Base-by-base conservation (phyloP, 441 rosid genomes). In the Geranium incanum region DNA sequence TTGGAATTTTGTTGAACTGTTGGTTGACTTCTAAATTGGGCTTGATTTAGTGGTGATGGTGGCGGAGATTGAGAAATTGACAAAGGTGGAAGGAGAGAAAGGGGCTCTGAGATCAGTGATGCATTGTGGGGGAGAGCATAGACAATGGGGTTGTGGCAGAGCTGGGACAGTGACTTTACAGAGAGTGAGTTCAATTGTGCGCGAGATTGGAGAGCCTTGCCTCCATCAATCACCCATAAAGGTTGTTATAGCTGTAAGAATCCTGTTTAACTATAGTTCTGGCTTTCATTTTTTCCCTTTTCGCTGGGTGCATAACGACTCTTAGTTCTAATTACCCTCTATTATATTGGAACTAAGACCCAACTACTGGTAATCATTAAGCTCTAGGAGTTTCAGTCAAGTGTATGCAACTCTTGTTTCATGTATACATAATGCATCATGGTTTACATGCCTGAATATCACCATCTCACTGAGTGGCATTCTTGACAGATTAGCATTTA, bases 131-230 rank as follows among this genome's bases (percentile, higher is more conserved):
- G 86, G 84, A 73, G 50, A 59, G 52, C 84, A 82, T 41, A 87
- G 82, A 82, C 88, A 85, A 84, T 89, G 98, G 93, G 79, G 81
- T 68, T 93, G 92, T 78, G 89, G 90, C 78, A 87, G 82, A 80
- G 77, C 84, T 0, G 81, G 86, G 63, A 71, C 88, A 0, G 84
- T 86, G 75, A 89, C 85, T 82, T 85, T 93, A 62, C 92, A 84
- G 75, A 88, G 83, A 76, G 92, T 88, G 66, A 80, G 95, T 79
- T 88, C 89, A 13, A 71, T 91, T 21, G 95, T 88, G 68, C 90
- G 92, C 68, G 89, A 89, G 74, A 85, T 93, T 75, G 86, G 97
- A 77, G 95, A 91, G 80, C 96, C 94, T 76, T 93, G 96, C 79
- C 90, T 91, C 70, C 78, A 84, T 62, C 97, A 88, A 68, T 85